Evolutionary conservation across 257 asterid species (phyloP), one percentile per base, ranked within the genome.

Genomic region (Penstemon davidsonii): DNA sequence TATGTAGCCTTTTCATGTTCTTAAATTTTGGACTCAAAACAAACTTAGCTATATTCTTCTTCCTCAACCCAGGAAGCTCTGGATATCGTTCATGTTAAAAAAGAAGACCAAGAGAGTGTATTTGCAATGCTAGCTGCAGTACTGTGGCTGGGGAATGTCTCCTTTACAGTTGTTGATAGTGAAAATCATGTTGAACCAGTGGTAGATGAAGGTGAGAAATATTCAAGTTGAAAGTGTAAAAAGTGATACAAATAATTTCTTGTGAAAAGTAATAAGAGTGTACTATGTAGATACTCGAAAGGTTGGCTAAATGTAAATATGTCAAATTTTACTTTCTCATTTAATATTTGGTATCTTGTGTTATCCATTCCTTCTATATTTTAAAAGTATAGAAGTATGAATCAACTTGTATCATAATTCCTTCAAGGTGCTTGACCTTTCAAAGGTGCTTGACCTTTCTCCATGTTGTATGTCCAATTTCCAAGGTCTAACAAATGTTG

Each of bases 51-150:
- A 39, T 52, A 53, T 62, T 68, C 46, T 61, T 79, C 62, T 72
- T 64, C 58, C 68, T 58, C 45, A 62, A 55, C 55, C 59, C 85
- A 94, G 99, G 99, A 94, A 75, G 99, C 99, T 67, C 78, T 94
- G 78, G 93, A 91, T 81, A 78, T 88, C 53, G 99, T 94, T 79
- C 99, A 87, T 80, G 86, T 94, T 50, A 84, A 78, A 78, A 94
- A 86, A 80, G 90, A 83, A 71, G 90, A 94, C 80, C 99, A 91
- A 76, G 95, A 88, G 68, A 94, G 91, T 74, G 95, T 89, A 71
- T 91, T 94, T 80, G 90, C 97, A 18, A 87, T 94, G 96, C 78
- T 94, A 71, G 95, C 99, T 79, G 96, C 99, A 68, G 99, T 94
- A 15, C 74, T 94, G 46, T 94, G 99, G 99, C 80, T 94, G 71